Evolutionary conservation across 305 asterid genomes (phyloP), one percentile per base, ranked within the genome.

Genomic region (Fraxinus baroniana): DNA sequence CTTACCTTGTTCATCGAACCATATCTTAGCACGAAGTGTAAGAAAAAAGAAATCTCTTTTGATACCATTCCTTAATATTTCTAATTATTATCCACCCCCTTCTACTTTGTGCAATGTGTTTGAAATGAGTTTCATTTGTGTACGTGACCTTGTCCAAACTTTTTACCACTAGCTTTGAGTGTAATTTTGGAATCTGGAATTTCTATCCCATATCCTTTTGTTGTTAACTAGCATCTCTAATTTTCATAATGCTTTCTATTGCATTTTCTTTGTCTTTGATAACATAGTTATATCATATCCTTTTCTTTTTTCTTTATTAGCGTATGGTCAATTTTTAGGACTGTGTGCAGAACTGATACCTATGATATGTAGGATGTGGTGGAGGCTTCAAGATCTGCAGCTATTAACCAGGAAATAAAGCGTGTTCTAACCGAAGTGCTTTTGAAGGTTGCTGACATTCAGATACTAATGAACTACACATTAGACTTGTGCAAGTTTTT

Each of bases 351-450:
- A 84, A 74, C 78, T 74, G 78, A 79, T 66, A 52, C 76, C 68
- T 74, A 32, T 86, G 81, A 85, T 75, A 71, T 94, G 85, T 85
- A 96, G 98, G 98, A 92, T 86, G 97, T 93, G 87, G 91, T 90
- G 78, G 99, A 94, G 84, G 93, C 92, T 82, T 95, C 97, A 81
- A 91, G 93, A 90, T 88, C 90, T 85, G 95, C 93, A 77, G 99
- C 98, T 35, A 91, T 94, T 75, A 94, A 94, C 89, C 90, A 91
- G 87, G 99, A 95, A 88, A 95, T 95, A 88, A 95, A 95, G 88
- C 97, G 98, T 71, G 91, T 94, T 39, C 88, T 95, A 74, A 95
- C 98, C 55, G 99, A 95, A 91, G 97, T 95, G 85, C 99, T 95
- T 82, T 79, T 94, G 89, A 94, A 94, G 99, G 98, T 93, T 90